Evolutionary conservation across 306 rosid species (phyloP), one percentile per base, ranked within the genome.

Genomic region (Cicer arietinum): DNA sequence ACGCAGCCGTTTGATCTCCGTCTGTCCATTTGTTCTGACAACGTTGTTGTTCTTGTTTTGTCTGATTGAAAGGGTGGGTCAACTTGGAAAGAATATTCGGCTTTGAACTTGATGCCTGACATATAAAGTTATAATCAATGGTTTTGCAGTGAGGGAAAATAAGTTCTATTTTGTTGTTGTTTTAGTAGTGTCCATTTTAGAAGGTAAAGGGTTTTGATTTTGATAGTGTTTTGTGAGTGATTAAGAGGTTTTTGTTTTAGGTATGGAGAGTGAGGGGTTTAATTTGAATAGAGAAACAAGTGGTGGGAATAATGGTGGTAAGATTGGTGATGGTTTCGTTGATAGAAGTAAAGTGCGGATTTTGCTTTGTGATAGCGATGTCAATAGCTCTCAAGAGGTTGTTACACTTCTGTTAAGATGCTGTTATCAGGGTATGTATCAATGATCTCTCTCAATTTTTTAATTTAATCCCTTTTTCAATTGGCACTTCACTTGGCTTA

Each of bases 261-360:
- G 9, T 35, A 94, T 91, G 97, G 94, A 86, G 84, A 8, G 75
- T 54, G 81, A 69, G 78, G 90, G 74, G 60, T 37, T 85, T 62
- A 88, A 84, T 86, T 85, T 94, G 89, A 90, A 84, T 76, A 84
- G 63, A 73, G 90, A 84, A 42, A 58, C 50, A 68, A 46, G 75
- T 65, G 88, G 67, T 58, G 83, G 61, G 17, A 75, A 73, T n/a
- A 88, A 63, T 20, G 67, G 81, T 35, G 13, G 18, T 40, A 85
- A 72, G 75, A 68, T 77, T 54, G 86, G 86, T 35, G 98, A 91
- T 52, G 96, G 89, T 9, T 92, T 92, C 54, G 86, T 91, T 67
- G 99, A 94, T 77, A 85, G 99, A 84, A 94, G 96, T 78, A 91
- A 87, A 81, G 99, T 94, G 16, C 79, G 90, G 87, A 94, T 94